These are phyloP conservation scores for Dillenia suffruticosa DNA, from an alignment of 164 flowering plant genomes.

Conservation along the genomic window DNA sequence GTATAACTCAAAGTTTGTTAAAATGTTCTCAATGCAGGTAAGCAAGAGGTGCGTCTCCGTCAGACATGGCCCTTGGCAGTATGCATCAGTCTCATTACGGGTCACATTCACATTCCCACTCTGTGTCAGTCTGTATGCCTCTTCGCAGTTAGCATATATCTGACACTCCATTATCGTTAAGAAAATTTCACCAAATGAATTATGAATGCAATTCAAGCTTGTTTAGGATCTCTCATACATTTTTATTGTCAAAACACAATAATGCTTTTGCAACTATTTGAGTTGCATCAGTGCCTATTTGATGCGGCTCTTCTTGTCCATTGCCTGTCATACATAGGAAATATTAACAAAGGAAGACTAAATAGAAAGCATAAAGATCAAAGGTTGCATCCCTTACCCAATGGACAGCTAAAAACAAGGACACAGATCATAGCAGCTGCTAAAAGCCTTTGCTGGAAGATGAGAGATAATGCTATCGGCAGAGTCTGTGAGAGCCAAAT, in stretches of 20 bases:
- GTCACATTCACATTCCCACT: conserved; percentile 63
- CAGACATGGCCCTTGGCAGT: conserved; percentile 77
- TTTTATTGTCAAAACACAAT: conserved; percentile 56
- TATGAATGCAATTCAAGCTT: neutral
- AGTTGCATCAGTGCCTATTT: conserved; percentile 28
- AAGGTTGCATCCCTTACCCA: conserved; percentile 22
- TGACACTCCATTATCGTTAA: conserved; percentile 9
- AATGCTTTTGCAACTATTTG: conserved; percentile 54
- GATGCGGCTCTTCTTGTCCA: conserved; percentile 14
- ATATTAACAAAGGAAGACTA: neutral
- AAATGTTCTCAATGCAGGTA: conserved; percentile 47
- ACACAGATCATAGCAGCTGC: conserved; percentile 19
- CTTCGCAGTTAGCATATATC: conserved; percentile 75
- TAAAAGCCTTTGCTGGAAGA: conserved; percentile 13
- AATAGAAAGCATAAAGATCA: neutral
- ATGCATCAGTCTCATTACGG: conserved; percentile 42
- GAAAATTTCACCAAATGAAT: neutral
- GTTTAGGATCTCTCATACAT: conserved; percentile 33
- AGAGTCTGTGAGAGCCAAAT: neutral
- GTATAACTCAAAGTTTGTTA: conserved; percentile 51
- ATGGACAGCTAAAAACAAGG: conserved; percentile 15
- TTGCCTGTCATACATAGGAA: neutral
- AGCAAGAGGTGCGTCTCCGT: conserved; percentile 70
- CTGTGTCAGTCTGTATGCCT: conserved; percentile 50
- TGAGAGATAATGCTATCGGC: conserved; percentile 35